These are phyloP conservation scores for Scutellaria baicalensis DNA, from an alignment of 257 asterid genomes.

Conservation along the genomic window DNA sequence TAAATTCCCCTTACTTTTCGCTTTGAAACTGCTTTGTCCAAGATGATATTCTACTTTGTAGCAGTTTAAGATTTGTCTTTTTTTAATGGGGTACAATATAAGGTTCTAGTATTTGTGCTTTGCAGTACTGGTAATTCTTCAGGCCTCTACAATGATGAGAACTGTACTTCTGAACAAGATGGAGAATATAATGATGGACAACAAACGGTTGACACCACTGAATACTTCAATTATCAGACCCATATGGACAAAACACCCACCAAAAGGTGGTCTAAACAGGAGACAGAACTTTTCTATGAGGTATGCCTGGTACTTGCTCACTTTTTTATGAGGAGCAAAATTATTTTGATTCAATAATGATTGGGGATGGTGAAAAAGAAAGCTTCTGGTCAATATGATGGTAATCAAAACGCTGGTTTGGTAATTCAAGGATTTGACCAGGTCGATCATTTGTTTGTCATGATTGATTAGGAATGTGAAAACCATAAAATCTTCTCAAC, in stretches of 20 bases:
- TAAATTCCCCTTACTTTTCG: not conserved
- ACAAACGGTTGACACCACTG: slow-evolving; percentile 20
- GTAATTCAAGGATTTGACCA: not conserved
- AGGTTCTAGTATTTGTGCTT: slow-evolving; percentile 13
- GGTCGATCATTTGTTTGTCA: not conserved
- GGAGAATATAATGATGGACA: slow-evolving; percentile 37
- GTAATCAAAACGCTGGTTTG: not conserved
- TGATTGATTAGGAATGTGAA: not conserved
- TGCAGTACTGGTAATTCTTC: slow-evolving; percentile 45
- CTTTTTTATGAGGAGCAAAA: not conserved
- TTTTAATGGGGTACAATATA: not conserved
- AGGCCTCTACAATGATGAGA: slow-evolving; percentile 32
- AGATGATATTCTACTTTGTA: not conserved
- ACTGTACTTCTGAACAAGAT: slow-evolving; percentile 24
- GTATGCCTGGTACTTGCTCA: slow-evolving; percentile 25
- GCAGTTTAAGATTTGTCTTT: not conserved
- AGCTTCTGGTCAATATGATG: not conserved
- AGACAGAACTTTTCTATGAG: slow-evolving; percentile 84
- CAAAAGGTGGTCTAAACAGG: slow-evolving; percentile 77
- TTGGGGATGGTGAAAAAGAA: not conserved
- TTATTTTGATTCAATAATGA: not conserved
- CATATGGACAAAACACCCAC: slow-evolving; percentile 67
- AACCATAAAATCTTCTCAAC: not conserved
- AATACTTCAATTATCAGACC: slow-evolving; percentile 68
- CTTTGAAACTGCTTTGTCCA: not conserved